These are phyloP conservation scores for Emericellopsis atlantica DNA, from an alignment of 2,329 filamentous ascomycete genomes.

Conservation along the genomic window DNA sequence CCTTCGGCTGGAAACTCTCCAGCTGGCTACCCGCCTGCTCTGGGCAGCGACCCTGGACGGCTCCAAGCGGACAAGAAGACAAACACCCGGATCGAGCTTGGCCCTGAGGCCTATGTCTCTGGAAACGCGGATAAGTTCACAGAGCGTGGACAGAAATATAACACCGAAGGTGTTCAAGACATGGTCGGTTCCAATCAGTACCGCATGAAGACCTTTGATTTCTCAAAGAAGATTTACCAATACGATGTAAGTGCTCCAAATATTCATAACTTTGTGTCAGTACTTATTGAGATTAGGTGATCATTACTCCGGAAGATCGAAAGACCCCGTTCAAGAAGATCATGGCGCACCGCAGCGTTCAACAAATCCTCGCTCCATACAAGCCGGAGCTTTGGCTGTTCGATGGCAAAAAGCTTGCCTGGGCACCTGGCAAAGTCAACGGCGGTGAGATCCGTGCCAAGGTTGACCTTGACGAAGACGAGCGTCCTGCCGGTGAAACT, in stretches of 20 bases:
- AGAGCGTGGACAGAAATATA: conserved; percentile 29
- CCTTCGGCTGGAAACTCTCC: background rate
- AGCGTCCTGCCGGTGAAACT: background rate
- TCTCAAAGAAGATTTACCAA: conserved; percentile 55
- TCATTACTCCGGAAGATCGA: conserved; percentile 41
- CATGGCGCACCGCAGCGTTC: conserved; percentile 55
- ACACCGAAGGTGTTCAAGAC: conserved; percentile 41
- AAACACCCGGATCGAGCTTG: conserved; percentile 41
- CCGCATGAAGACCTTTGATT: conserved; percentile 45
- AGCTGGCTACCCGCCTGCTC: background rate
- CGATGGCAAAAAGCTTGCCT: conserved; percentile 77
- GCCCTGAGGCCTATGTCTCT: conserved; percentile 38
- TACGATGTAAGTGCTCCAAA: conserved; percentile 60
- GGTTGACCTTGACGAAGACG: conserved; percentile 55
- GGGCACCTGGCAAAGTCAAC: conserved; percentile 37
- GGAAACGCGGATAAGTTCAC: conserved; percentile 20
- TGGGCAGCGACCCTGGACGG: background rate
- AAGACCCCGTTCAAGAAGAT: conserved; percentile 48
- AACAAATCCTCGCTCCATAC: conserved; percentile 36
- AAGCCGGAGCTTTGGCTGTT: conserved; percentile 48
- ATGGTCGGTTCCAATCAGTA: conserved; percentile 61
- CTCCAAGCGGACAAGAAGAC: conserved; percentile 11
- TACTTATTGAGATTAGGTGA: conserved; percentile 33
- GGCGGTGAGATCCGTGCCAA: conserved; percentile 38
- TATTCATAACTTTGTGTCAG: background rate